Evolutionary conservation across 495 filamentous ascomycete species (phyloP).

Genomic region (Penicillium salamii): DNA sequence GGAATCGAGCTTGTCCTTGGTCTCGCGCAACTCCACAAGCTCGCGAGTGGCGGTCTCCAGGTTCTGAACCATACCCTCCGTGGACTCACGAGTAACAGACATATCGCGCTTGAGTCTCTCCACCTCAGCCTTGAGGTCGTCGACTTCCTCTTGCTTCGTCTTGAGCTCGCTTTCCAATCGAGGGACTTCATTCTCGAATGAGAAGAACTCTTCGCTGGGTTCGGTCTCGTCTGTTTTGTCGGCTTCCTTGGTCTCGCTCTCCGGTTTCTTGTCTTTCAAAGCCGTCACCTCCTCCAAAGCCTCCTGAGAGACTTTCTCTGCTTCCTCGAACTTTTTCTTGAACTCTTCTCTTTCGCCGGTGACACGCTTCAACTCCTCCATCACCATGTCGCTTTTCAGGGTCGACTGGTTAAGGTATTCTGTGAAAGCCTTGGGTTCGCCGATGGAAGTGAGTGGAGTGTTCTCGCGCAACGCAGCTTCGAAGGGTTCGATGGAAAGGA

Average conservation of each 20-base stretch:
- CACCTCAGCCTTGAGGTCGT: constrained; percentile 60
- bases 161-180: constrained; percentile 60
- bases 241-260: constrained; percentile 19
- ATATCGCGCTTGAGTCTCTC: constrained; percentile 52
- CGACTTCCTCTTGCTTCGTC: constrained; percentile 62
- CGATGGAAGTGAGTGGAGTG: constrained; percentile 84
- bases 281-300: constrained; percentile 50
- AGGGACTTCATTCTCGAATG: constrained; percentile 74
- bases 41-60: constrained; percentile 60
- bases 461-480: constrained; percentile 87
- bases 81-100: constrained; percentile 60
- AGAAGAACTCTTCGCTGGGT: constrained; percentile 78
- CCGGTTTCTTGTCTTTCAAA: constrained; percentile 40
- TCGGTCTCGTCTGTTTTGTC: constrained; percentile 32
- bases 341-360: constrained; percentile 75
- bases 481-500: constrained; percentile 83
- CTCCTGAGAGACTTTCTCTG: constrained; percentile 61
- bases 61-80: constrained; percentile 59
- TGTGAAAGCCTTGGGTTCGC: constrained; percentile 77
- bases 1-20: constrained; percentile 51
- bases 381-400: constrained; percentile 81
- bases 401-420: constrained; percentile 93
- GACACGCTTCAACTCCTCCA: constrained; percentile 89
- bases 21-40: constrained; percentile 55
- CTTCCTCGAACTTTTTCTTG: constrained; percentile 70